Conservation (phyloP, 345 rosid genomes). For the Dipteronia dyeriana region DNA sequence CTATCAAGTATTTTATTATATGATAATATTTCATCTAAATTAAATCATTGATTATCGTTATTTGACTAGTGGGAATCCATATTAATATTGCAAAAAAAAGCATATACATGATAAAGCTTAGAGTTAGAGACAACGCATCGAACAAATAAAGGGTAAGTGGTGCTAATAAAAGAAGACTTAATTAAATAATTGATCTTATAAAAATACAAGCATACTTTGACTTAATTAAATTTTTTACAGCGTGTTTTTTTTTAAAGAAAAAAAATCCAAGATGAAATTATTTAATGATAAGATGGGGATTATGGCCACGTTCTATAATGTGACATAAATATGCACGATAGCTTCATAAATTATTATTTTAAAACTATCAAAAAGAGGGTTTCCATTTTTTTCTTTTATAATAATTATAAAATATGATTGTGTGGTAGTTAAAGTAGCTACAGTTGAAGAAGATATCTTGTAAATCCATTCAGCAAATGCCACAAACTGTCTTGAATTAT, state of each 20-base stretch:
- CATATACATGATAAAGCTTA: constrained; percentile 1
- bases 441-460: constrained; percentile 8
- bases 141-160: constrained; percentile 12
- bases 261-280: background rate
- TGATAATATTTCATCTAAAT: background rate
- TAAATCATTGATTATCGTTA: background rate
- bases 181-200: background rate
- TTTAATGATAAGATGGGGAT: background rate
- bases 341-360: background rate
- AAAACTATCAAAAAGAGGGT: constrained; percentile 14
- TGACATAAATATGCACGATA: constrained; percentile 4
- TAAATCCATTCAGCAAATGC: constrained; percentile 19
- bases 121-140: constrained; percentile 16
- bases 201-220: constrained; percentile 1
- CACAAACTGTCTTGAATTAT: constrained; percentile 19
- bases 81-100: background rate
- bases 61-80: background rate
- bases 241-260: background rate
- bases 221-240: background rate
- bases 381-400: background rate
- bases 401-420: constrained; percentile 3
- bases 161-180: constrained; percentile 1
- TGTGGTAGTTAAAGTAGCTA: constrained; percentile 26
- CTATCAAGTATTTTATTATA: background rate
- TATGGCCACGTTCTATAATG: background rate